phyloP scores from a whole-genome alignment of 441 rosid genomes.

The Arabidopsis lyrata region DNA sequence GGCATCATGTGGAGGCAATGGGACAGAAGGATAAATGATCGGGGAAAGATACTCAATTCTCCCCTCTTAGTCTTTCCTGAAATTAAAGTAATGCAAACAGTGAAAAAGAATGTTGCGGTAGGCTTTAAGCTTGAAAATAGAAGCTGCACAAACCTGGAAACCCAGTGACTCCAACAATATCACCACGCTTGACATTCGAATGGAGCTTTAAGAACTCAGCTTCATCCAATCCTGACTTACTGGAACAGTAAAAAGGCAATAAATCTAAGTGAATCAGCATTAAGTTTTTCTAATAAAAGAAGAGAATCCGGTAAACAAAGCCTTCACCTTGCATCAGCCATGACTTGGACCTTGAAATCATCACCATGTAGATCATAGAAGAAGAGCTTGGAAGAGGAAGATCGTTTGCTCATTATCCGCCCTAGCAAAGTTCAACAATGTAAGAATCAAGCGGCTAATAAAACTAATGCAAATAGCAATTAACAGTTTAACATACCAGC shows the following conservation, averaged over 20 bases:
- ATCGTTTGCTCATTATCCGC: slow-evolving; percentile 82
- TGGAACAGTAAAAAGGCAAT: not conserved
- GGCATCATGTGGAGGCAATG: slow-evolving; percentile 96
- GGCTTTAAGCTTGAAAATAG: not conserved
- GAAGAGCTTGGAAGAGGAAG: slow-evolving; percentile 80
- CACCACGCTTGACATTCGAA: slow-evolving; percentile 80
- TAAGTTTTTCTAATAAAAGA: not conserved
- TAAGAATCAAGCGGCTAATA: not conserved
- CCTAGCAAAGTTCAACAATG: slow-evolving; percentile 51
- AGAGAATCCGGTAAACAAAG: not conserved
- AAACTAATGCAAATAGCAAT: not conserved
- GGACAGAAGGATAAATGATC: slow-evolving; percentile 60
- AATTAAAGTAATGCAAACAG: not conserved
- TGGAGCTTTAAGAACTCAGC: slow-evolving; percentile 69
- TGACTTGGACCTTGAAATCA: slow-evolving; percentile 81
- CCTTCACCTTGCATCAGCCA: slow-evolving; percentile 82
- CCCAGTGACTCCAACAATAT: slow-evolving; percentile 82
- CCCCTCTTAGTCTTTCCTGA: slow-evolving; percentile 89
- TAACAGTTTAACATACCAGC: slow-evolving; percentile 53
- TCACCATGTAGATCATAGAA: slow-evolving; percentile 77
- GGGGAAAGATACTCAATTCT: slow-evolving; percentile 83
- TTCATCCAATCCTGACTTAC: slow-evolving; percentile 77
- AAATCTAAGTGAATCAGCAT: not conserved
- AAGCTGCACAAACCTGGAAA: slow-evolving; percentile 73
- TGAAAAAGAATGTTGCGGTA: slow-evolving; percentile 1